Conservation (phyloP, 2,329 filamentous ascomycete species). For the Macrophomina pseudophaseolina region DNA sequence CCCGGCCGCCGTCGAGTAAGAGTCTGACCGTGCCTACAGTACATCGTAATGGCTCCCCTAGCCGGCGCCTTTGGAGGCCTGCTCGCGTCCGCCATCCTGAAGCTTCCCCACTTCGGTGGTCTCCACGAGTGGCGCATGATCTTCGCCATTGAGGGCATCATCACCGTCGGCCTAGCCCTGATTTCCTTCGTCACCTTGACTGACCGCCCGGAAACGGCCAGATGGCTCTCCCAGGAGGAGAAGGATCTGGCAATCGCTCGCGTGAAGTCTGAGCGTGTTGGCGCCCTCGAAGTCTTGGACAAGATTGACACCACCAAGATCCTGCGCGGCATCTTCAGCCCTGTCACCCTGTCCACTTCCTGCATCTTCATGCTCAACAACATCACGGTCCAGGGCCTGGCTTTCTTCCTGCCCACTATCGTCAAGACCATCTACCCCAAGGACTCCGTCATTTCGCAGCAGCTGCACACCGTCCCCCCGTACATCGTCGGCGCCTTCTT, state of each 20-base stretch:
- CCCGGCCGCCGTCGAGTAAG: neutral
- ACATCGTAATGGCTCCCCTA: constrained; percentile 72
- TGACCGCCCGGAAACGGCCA: constrained; percentile 70
- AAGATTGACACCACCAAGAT: constrained; percentile 65
- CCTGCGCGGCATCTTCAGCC: constrained; percentile 66
- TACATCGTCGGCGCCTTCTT: constrained; percentile 73
- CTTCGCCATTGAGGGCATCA: constrained; percentile 73
- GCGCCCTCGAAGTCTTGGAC: constrained; percentile 67
- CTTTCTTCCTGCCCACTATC: constrained; percentile 74
- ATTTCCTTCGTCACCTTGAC: constrained; percentile 69
- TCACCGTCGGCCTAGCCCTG: constrained; percentile 63
- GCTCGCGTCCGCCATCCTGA: constrained; percentile 66
- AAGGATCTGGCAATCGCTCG: constrained; percentile 70
- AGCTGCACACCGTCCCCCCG: constrained; percentile 73
- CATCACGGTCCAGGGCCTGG: constrained; percentile 72
- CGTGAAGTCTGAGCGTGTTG: constrained; percentile 71
- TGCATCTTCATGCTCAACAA: constrained; percentile 69
- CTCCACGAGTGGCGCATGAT: constrained; percentile 71
- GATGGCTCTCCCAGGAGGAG: constrained; percentile 69
- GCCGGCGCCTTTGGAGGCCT: constrained; percentile 75
- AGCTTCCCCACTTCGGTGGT: constrained; percentile 62
- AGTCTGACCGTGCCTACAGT: constrained; percentile 38
- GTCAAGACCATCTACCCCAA: constrained; percentile 70
- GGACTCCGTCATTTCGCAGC: constrained; percentile 63
- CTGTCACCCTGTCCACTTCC: constrained; percentile 62